Evolutionary conservation across 1,139 yeast species (phyloP), one percentile per base, ranked within the genome.

Genomic region (Casaregolazyma suthepensis): DNA sequence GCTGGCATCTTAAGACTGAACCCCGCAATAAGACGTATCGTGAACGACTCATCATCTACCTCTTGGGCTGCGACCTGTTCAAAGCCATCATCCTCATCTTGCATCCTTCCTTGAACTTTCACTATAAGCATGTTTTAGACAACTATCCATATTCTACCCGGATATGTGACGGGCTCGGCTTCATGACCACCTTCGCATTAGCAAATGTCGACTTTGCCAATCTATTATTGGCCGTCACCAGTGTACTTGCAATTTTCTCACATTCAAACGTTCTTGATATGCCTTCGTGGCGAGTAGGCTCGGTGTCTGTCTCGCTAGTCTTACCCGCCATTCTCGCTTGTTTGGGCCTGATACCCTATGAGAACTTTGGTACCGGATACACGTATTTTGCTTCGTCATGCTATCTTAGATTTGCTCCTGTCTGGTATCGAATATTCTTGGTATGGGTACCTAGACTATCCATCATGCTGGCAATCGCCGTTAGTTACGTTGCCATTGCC

Each of bases 381-480:
- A 51, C 59, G 1, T 55, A 58, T 45, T 76, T 79, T 56, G 81
- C 85, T 37, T 79, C 86, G 54, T 84, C 88, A 87, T 84, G 95
- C 65, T 87, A 85, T 65, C 72, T 89, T 47, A 88, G 95, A 0
- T 79, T 80, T 53, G 62, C 71, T 2, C 95, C 95, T 0, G 66
- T 77, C 12, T 87, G 94, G 94, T 84, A 82, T 64, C 74, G 88
- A 52, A 66, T 85, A 49, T 89, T 75, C 0, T 71, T 89, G 50
- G 79, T 89, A 59, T 89, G 96, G 96, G 83, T 81, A 0, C 93
- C 96, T 1, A 74, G 96, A 46, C 85, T 81, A 63, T 66, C 79
- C 54, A 79, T 89, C 51, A 77, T 87, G 59, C 64, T 85, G 6
- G 65, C 76, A 23, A 87, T 89, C 60, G 65, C 85, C 52, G 68